Base-by-base conservation (phyloP, 2,329 filamentous ascomycete species). In the Neocatenulostroma microsporum region DNA sequence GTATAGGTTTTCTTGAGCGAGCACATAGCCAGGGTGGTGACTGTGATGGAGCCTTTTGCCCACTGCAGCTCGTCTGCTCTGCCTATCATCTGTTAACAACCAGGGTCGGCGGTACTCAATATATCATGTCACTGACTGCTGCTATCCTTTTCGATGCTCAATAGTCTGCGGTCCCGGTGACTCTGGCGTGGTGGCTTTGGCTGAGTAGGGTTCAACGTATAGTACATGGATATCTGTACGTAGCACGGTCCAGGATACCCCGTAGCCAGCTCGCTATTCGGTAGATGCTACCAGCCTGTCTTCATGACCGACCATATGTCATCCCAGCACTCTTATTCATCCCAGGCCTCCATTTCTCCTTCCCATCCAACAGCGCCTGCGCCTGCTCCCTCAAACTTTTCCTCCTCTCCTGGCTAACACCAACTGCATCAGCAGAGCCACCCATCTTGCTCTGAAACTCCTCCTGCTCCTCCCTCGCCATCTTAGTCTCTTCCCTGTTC, bases 361-460 rank as follows among this genome's bases (percentile, higher is more conserved):
- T 69, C 14, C 78, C 76, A 33, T 67, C 62, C 45, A 84, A 58
- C 50, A 87, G 54, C 50, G 70, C 66, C 63, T 74, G 68, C 13
- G 82, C 84, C 62, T 82, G 73, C 56, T 71, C 61, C 42, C 68
- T 69, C 50, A 76, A 68, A 17, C 59, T 57, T 45, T 60, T 60
- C 50, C 72, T 53, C 35, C 48, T 44, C 30, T 56, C 62, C 45
- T 69, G 61, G 19, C 45, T 64, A 38, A 67, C 45, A 4, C 62
- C 54, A 28, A 67, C 57, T n/a, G 45, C 46, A 41, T 61, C 60
- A 46, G 34, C 44, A 24, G 49, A 48, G 36, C 56, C 51, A 30
- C 60, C 55, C 40, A 55, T 41, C 38, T 51, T 48, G 40, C 63
- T 53, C 37, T 61, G 48, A 29, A 63, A 44, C 29, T 56, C 50